Evolutionary conservation across 2,329 filamentous ascomycete species (phyloP).

Genomic region (Epichloe gansuensis): DNA sequence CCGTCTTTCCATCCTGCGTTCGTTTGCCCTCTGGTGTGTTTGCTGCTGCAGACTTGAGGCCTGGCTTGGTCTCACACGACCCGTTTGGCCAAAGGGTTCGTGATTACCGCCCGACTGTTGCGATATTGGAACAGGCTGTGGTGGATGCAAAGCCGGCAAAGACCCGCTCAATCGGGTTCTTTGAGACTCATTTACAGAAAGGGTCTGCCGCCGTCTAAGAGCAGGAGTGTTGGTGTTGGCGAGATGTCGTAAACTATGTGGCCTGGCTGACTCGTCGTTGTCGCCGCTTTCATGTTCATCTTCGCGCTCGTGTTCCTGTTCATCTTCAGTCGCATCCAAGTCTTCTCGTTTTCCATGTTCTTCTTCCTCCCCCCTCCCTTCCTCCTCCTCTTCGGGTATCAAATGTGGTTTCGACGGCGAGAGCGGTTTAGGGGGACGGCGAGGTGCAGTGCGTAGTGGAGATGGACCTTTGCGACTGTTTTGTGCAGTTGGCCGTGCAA

Average conservation of each 20-base stretch:
- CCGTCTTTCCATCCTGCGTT: neutral
- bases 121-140: neutral
- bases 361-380: neutral
- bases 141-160: neutral
- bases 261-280: neutral
- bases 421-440: neutral
- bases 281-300: constrained; percentile 6
- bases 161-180: constrained; percentile 1
- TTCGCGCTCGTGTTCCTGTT: constrained; percentile 1
- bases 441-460: constrained; percentile 3
- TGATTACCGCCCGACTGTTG: neutral
- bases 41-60: neutral
- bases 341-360: neutral
- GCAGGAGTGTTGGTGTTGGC: constrained; percentile 13
- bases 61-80: neutral
- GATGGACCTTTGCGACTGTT: neutral
- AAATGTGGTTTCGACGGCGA: neutral
- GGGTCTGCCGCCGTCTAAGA: neutral
- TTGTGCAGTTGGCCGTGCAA: neutral
- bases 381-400: neutral
- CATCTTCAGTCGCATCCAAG: neutral
- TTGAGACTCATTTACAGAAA: neutral
- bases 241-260: neutral
- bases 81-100: neutral
- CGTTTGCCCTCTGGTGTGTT: neutral